Percentiles rank a stretch among this genome's conserved stretches.
phyloP scores from a whole-genome alignment of 257 asterid species.

The Penstemon davidsonii region DNA sequence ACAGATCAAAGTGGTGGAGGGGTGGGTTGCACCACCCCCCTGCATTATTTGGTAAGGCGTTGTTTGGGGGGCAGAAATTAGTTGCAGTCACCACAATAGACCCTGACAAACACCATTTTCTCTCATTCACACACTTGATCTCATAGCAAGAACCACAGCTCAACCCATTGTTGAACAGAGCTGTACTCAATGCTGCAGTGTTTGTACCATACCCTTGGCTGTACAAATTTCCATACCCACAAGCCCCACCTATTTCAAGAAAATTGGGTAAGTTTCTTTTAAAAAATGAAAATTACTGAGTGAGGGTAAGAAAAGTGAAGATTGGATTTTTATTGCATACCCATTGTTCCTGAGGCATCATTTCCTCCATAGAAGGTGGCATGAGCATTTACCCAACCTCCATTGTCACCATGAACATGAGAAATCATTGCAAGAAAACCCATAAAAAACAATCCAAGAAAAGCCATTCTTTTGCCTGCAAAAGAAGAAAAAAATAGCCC shows the following conservation, averaged over 20 bases:
- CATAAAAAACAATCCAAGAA: constrained; percentile 36
- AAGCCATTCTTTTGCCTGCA: constrained; percentile 41
- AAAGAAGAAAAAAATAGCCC: not conserved
- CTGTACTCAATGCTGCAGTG: constrained; percentile 91
- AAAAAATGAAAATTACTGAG: too few species aligned
- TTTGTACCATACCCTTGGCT: constrained; percentile 92
- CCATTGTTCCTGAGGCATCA: constrained; percentile 97
- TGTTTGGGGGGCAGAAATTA: constrained; percentile 91
- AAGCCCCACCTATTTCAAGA: constrained; percentile 71
- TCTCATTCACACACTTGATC: constrained; percentile 48
- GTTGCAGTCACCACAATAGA: constrained; percentile 77
- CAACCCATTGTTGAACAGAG: constrained; percentile 80
- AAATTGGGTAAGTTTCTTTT: not conserved
- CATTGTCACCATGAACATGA: constrained; percentile 45
- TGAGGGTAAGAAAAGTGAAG: not conserved
- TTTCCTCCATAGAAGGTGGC: constrained; percentile 95
- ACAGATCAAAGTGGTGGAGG: constrained; percentile 73
- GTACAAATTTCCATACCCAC: constrained; percentile 92
- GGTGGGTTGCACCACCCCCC: constrained; percentile 99
- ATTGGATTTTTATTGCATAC: constrained; percentile 34
- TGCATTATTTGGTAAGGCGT: constrained; percentile 64
- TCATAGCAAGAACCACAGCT: constrained; percentile 90
- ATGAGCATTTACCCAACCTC: constrained; percentile 77
- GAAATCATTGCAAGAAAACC: constrained; percentile 47
- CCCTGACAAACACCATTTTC: constrained; percentile 55